Base-by-base conservation (phyloP, 345 rosid genomes). In the Mercurialis annua region DNA sequence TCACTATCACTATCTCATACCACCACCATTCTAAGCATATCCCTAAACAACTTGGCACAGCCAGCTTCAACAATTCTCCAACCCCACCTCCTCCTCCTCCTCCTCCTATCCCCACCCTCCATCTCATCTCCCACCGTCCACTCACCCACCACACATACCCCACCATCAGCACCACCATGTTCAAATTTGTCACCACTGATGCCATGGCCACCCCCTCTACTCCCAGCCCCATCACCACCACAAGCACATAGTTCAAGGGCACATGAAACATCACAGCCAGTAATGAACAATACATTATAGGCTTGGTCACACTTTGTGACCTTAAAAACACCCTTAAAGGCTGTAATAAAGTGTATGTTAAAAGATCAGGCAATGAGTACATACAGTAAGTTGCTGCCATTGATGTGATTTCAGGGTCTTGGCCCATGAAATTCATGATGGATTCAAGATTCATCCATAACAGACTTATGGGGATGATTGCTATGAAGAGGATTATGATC, bases 21-120 rank as follows among this genome's bases (percentile, higher is more conserved):
- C 99, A 91, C 99, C 97, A 94, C 99, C 99, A 94, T 84, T 94
- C 99, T 67, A 91, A 77, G 80, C 99, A 94, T 57, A 93, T 93
- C 75, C 96, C 96, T 49, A 89, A 73, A 73, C 99, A 93, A 52
- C 99, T 93, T 17, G 99, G 99, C 66, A 93, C 82, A 29, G 99
- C 97, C 85, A 93, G 75, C 71, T 64, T 81, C 92, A 89, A 71
- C 36, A 93, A 71, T 48, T 90, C 81, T 48, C 88, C 95, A 60
- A 93, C 54, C 70, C 96, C 98, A 43, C 80, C 80, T 44, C 85
- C 71, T 24, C 79, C 80, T 44, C 85, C 71, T 24, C 79, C 76
- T 38, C 72, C 82, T 15, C 78, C 80, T 54, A 83, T 52, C 69
- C 81, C 83, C 27, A 49, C 80, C 66, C 53, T 75, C 88, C 81